These are phyloP conservation scores for Lactarius evosmus DNA, from an alignment of 768 basidiomycete genomes.

Conservation along the genomic window DNA sequence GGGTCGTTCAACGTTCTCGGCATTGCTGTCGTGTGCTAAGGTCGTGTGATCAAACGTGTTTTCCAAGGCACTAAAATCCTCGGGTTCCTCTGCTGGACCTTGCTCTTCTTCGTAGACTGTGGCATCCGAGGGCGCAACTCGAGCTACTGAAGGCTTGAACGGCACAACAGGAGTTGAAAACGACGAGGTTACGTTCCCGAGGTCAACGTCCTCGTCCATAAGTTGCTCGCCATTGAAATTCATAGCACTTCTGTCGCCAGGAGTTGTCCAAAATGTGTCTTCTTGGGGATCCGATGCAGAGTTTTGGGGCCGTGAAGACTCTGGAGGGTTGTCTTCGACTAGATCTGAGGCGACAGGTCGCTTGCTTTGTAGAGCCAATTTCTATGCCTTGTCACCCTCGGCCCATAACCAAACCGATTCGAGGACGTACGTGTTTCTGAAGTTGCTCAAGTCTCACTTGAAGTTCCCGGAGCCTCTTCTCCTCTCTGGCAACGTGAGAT, in stretches of 20 bases:
- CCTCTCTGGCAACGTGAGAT: conserved; percentile 40
- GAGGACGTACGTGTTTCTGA: conserved; percentile 37
- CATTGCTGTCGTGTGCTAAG: conserved; percentile 2
- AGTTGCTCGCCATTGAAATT: conserved; percentile 62
- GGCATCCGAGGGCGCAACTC: background rate
- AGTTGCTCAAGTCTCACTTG: conserved; percentile 43
- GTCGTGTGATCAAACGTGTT: conserved; percentile 20
- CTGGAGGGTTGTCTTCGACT: conserved; percentile 29
- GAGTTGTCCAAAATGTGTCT: conserved; percentile 63
- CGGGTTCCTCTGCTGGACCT: background rate
- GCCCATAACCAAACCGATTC: background rate
- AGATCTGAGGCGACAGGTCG: conserved; percentile 20
- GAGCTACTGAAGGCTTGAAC: conserved; percentile 8
- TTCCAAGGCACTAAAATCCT: conserved; percentile 15
- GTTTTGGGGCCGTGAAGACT: conserved; percentile 29
- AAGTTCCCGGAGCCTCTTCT: conserved; percentile 42
- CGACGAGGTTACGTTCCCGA: conserved; percentile 40
- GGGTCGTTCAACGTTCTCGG: background rate
- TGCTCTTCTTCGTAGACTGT: conserved; percentile 2
- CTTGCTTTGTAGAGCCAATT: conserved; percentile 32
- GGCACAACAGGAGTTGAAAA: conserved; percentile 45
- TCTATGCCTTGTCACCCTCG: conserved; percentile 27
- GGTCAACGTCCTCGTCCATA: conserved; percentile 59
- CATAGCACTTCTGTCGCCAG: conserved; percentile 53
- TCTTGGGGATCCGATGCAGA: conserved; percentile 41